Base-by-base conservation (phyloP, 345 rosid genomes). In the Salix purpurea region DNA sequence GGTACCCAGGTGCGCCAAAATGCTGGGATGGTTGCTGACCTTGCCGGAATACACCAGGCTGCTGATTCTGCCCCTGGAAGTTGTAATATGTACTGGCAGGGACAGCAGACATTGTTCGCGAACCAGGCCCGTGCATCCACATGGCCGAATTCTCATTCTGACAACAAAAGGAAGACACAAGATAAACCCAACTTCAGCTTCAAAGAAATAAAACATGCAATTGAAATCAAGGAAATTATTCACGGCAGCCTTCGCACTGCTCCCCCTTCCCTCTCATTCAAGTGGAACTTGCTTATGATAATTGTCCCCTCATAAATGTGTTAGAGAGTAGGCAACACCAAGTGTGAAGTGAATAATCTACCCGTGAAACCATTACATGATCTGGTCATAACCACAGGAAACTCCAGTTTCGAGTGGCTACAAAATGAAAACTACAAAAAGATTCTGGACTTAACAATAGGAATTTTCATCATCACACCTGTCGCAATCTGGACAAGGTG, bases 1-100 rank as follows among this genome's bases (percentile, higher is more conserved):
- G 97, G 85, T 96, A 92, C 61, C 96, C 95, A 32, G 77, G 90
- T 6, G 87, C 81, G 26, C 97, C 94, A 14, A 90, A 91, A 73
- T 94, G 97, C 85, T 96, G 98, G n/a, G 94, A 89, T 6, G 93
- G 89, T 74, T 91, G 98, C 77, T 94, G 98, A 40, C 86, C 97
- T 85, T 96, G 97, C 11, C 98, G 90, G 77, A 85, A 90, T 39
- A 86, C 93, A 30, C 79, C 88, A 40, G 91, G 91, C 74, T 91
- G 97, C 83, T 94, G 98, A 74, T 87, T 90, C 80, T 96, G 98
- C 70, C 92, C 95, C 86, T 91, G 97, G 83, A 89, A 92, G 90
- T 89, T 85, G 90, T 90, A 91, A 85, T 93, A 93, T 50, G 92
- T 86, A 87, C 80, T 95, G 23, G 85, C 87, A 1, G 97, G 96